Percentiles rank a stretch among this genome's conserved stretches.
Conservation (phyloP, 2,329 filamentous ascomycete species). For the Epichloe gansuensis region DNA sequence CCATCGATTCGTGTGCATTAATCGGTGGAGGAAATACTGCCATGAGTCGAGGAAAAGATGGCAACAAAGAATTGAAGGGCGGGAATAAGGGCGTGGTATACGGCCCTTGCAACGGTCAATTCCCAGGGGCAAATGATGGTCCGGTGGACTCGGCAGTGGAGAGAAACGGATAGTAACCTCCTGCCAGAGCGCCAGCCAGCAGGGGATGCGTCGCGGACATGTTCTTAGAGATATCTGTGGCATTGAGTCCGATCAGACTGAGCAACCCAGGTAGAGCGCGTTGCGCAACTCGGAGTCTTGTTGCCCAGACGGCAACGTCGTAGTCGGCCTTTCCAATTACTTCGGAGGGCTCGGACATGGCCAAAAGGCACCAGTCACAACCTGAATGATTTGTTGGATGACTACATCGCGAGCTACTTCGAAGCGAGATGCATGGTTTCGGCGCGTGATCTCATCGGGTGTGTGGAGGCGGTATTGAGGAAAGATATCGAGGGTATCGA, state of each 20-base stretch:
- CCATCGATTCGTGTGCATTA: conserved; percentile 97
- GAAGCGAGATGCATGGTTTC: conserved; percentile 75
- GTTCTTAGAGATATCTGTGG: conserved; percentile 61
- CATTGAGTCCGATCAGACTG: conserved; percentile 62
- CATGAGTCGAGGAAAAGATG: conserved; percentile 79
- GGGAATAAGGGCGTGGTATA: conserved; percentile 73
- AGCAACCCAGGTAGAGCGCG: conserved; percentile 63
- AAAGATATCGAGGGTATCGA: conserved; percentile 78
- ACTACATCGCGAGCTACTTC: conserved; percentile 86
- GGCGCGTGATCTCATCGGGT: conserved; percentile 75
- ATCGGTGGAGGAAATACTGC: conserved; percentile 95
- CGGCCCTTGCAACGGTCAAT: conserved; percentile 54
- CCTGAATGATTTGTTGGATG: conserved; percentile 84
- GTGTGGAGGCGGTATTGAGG: conserved; percentile 91
- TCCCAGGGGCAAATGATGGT: conserved; percentile 81
- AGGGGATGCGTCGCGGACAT: conserved; percentile 59
- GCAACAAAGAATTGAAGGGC: conserved; percentile 64
- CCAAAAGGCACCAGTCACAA: conserved; percentile 56
- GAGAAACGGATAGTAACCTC: conserved; percentile 68
- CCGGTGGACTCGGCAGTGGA: conserved; percentile 44
- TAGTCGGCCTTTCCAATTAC: conserved; percentile 69
- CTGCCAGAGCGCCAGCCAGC: conserved; percentile 63
- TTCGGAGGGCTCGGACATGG: conserved; percentile 60
- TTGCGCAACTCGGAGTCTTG: conserved; percentile 67
- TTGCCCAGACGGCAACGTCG: conserved; percentile 83